Percentiles rank a stretch among this genome's conserved stretches.
Conservation (phyloP, 2,329 filamentous ascomycete species). For the Fusarium pseudocircinatum region DNA sequence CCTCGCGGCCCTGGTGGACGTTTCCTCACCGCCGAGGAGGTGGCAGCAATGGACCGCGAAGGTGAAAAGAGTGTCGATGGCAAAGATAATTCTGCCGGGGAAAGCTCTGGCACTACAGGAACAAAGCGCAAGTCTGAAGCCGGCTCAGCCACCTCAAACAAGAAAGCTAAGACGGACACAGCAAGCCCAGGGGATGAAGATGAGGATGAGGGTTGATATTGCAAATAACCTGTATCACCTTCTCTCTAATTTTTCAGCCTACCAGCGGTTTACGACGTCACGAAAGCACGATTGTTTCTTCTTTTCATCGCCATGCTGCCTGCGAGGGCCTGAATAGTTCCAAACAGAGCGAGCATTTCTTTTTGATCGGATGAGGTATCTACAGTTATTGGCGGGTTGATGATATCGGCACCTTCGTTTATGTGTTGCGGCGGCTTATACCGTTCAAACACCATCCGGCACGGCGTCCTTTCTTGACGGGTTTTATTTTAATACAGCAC, state of each 20-base stretch:
- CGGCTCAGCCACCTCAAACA: slow-evolving; percentile 59
- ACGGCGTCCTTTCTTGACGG: slow-evolving; percentile 14
- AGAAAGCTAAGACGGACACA: slow-evolving; percentile 66
- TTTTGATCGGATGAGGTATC: slow-evolving; percentile 16
- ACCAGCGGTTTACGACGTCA: slow-evolving; percentile 51
- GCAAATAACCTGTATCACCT: slow-evolving; percentile 13
- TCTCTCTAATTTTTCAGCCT: slow-evolving; percentile 44
- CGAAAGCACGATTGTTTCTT: slow-evolving; percentile 46
- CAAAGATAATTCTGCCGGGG: slow-evolving; percentile 45
- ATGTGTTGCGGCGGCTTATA: slow-evolving; percentile 6
- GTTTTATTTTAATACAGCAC: slow-evolving; percentile 49
- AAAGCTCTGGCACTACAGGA: slow-evolving; percentile 49
- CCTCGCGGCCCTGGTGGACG: slow-evolving; percentile 93
- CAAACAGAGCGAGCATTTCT: slow-evolving; percentile 3
- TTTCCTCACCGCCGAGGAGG: slow-evolving; percentile 96
- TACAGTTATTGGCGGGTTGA: slow-evolving; percentile 22
- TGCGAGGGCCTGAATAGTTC: background rate
- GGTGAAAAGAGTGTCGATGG: slow-evolving; percentile 56
- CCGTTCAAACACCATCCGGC: background rate
- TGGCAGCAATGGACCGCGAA: slow-evolving; percentile 84
- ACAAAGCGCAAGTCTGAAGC: slow-evolving; percentile 70
- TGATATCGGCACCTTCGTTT: slow-evolving; percentile 28
- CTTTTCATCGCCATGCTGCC: slow-evolving; percentile 25
- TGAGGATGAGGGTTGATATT: slow-evolving; percentile 54
- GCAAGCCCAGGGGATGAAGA: slow-evolving; percentile 52